Evolutionary conservation across 2,329 filamentous ascomycete species (phyloP), one percentile per base, ranked within the genome.

Genomic region (Alternaria panax): DNA sequence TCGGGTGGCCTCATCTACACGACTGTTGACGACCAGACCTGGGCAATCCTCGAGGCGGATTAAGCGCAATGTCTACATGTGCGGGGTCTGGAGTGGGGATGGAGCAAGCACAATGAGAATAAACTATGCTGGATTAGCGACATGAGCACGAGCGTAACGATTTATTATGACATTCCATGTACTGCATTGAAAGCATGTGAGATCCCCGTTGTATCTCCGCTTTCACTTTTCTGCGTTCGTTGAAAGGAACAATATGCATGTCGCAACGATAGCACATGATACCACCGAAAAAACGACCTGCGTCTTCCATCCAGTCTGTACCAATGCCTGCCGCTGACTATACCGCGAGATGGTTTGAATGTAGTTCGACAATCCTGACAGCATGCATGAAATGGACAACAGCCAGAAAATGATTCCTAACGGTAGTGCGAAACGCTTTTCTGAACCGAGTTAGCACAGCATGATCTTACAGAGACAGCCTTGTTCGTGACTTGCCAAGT

Each of bases 291-390:
- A 80, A 11, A 96, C 91, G 41, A 89, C 78, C 75, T 98, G 93
- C 36, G 95, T 98, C 79, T 92, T 94, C 90, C 92, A 95, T 1
- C 95, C 95, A 28, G 88, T 91, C 81, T 99, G 95, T 38, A 99
- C 95, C 64, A 98, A 85, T 0, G 95, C 95, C 25, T 85, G 85
- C 66, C 89, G 87, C 38, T 86, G 84, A 68, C 90, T 90, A 76
- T 97, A 99, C 74, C 92, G 90, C 69, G 90, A 90, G 24, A 98
- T 88, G 68, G 84, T 87, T 83, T 88, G 90, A 64, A 97, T 88
- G 74, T 99, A 99, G 74, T 97, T 98, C 1, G 88, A 88, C 61
- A 96, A 80, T 0, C 95, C 95, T 16, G 90, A 87, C 1, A 84
- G 80, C 25, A 99, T 80, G 66, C 92, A 96, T n/a, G 88, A 83